Evolutionary conservation across 2,329 filamentous ascomycete genomes (phyloP).

Genomic region (Hymenoscyphus fructigenus): DNA sequence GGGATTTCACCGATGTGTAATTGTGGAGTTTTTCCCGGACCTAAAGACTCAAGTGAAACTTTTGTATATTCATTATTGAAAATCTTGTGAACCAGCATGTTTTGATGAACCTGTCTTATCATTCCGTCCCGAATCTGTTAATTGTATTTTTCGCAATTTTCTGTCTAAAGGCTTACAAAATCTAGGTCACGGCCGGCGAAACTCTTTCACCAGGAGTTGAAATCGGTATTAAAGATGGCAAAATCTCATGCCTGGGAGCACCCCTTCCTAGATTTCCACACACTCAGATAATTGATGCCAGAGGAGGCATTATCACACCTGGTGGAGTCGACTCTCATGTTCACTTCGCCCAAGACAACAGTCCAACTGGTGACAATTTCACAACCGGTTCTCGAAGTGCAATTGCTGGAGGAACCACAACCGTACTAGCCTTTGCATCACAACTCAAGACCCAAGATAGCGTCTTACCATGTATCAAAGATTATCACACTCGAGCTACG

Average conservation of each 20-base stretch:
- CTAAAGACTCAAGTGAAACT: neutral
- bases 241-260: slow-evolving; percentile 45
- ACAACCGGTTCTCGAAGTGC: slow-evolving; percentile 50
- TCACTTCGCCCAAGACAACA: slow-evolving; percentile 47
- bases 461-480: slow-evolving; percentile 45
- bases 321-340: slow-evolving; percentile 51
- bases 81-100: neutral
- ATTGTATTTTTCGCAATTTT: neutral
- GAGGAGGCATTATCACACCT: slow-evolving; percentile 46
- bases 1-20: neutral
- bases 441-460: slow-evolving; percentile 48
- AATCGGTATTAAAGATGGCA: slow-evolving; percentile 48
- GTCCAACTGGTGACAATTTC: slow-evolving; percentile 43
- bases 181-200: slow-evolving; percentile 47
- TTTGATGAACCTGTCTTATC: neutral
- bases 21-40: neutral
- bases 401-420: slow-evolving; percentile 58
- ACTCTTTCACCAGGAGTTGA: slow-evolving; percentile 44
- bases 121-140: neutral
- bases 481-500: slow-evolving; percentile 46
- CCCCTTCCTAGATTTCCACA: slow-evolving; percentile 36
- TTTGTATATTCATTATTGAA: neutral
- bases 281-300: slow-evolving; percentile 44
- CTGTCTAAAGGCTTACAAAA: slow-evolving; percentile 11
- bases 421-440: slow-evolving; percentile 56